Percentiles rank a stretch among this genome's conserved stretches.
Conservation (phyloP, 176 grass and related monocot genomes). For the Aegilops longissima region DNA sequence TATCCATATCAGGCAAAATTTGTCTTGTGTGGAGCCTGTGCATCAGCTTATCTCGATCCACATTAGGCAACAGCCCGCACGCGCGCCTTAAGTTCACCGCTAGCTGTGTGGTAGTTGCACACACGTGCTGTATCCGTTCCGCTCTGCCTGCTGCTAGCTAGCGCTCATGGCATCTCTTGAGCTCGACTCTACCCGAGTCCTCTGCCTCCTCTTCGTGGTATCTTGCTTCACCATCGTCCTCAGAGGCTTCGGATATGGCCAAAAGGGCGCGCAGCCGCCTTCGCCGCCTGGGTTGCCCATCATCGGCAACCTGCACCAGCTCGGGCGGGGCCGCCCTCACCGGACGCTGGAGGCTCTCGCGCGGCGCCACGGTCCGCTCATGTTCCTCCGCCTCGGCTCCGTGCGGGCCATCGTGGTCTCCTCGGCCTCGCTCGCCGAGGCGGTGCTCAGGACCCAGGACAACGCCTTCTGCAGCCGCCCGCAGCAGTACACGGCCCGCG, state of each 20-base stretch:
- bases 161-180: background rate
- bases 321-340: background rate
- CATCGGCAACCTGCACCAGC: conserved; percentile 54
- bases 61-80: background rate
- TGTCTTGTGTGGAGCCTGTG: too few species aligned
- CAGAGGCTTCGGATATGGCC: background rate
- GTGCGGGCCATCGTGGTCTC: background rate
- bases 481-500: background rate
- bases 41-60: too few species aligned
- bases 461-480: conserved; percentile 37
- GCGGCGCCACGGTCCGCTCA: background rate
- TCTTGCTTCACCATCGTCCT: background rate
- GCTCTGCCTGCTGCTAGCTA: too few species aligned
- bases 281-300: conserved; percentile 42
- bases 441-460: conserved; percentile 36
- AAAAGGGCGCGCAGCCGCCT: background rate
- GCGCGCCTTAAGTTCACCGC: background rate
- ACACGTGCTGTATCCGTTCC: background rate
- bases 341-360: conserved; percentile 17
- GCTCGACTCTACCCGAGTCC: background rate
- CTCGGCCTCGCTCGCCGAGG: conserved; percentile 36
- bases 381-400: background rate
- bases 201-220: background rate
- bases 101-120: background rate
- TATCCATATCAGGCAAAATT: background rate